These are phyloP conservation scores for Neoascochyta sp. DNA, from an alignment of 2,329 filamentous ascomycete genomes.

Conservation along the genomic window DNA sequence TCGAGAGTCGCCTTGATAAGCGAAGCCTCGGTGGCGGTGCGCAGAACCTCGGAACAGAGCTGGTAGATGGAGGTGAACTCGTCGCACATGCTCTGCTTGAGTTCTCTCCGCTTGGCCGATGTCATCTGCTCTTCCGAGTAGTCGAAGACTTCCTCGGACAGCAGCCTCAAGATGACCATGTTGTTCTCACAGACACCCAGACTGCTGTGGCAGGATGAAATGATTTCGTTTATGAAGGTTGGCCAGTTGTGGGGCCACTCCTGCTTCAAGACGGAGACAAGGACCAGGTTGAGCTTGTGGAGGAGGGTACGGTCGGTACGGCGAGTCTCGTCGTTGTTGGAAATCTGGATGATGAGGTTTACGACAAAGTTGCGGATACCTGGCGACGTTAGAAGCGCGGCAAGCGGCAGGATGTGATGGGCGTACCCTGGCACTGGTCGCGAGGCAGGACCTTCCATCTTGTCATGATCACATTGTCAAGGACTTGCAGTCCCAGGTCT, in stretches of 20 bases:
- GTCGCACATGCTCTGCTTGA: slow-evolving; percentile 98
- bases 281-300: slow-evolving; percentile 97
- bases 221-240: slow-evolving; percentile 99
- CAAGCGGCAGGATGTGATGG: not conserved
- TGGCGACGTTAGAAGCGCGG: slow-evolving; percentile 37
- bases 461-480: slow-evolving; percentile 98
- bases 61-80: slow-evolving; percentile 99
- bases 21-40: slow-evolving; percentile 80
- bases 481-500: slow-evolving; percentile 92
- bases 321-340: slow-evolving; percentile 82
- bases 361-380: slow-evolving; percentile 99
- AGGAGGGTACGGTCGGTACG: slow-evolving; percentile 81
- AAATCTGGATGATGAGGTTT: slow-evolving; percentile 95
- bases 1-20: slow-evolving; percentile 95
- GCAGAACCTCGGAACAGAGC: slow-evolving; percentile 91
- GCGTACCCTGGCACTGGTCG: slow-evolving; percentile 86
- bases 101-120: slow-evolving; percentile 90
- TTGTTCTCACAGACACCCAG: slow-evolving; percentile 99
- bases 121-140: slow-evolving; percentile 99
- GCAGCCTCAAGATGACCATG: slow-evolving; percentile 92
- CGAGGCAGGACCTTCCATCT: slow-evolving; percentile 97
- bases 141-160: slow-evolving; percentile 98
- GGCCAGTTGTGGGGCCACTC: slow-evolving; percentile 99
- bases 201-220: slow-evolving; percentile 90
- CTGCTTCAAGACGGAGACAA: slow-evolving; percentile 96